Percentiles rank a stretch among this genome's conserved stretches.
phyloP scores from a whole-genome alignment of 768 basidiomycete genomes.

The Pulveroboletus sp. region DNA sequence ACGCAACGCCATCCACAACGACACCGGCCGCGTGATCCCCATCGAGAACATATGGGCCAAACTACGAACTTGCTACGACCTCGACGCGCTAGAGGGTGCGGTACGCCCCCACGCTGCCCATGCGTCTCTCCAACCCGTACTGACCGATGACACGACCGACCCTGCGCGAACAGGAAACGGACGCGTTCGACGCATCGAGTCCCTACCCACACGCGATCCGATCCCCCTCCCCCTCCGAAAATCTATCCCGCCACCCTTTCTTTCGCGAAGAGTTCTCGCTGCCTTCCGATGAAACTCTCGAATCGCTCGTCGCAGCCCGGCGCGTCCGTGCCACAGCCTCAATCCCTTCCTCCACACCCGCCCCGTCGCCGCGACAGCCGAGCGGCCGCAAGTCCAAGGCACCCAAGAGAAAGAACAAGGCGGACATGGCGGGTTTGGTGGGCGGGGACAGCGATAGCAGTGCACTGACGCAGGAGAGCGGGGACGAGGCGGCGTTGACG shows the following conservation, averaged over 20 bases:
- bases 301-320: conserved; percentile 56
- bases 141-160: neutral
- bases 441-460: conserved; percentile 84
- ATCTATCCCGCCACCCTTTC: conserved; percentile 64
- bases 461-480: conserved; percentile 78
- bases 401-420: conserved; percentile 44
- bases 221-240: conserved; percentile 67
- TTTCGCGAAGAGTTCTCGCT: conserved; percentile 67
- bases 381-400: conserved; percentile 40
- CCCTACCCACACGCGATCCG: conserved; percentile 44
- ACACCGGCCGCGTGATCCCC: conserved; percentile 59
- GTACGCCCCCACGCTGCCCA: conserved; percentile 7
- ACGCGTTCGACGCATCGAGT: conserved; percentile 43
- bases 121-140: neutral
- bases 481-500: conserved; percentile 62
- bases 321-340: conserved; percentile 65
- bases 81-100: conserved; percentile 72
- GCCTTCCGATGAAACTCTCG: conserved; percentile 58
- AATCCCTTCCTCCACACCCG: conserved; percentile 47
- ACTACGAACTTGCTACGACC: conserved; percentile 63
- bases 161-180: conserved; percentile 36
- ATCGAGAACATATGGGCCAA: conserved; percentile 74
- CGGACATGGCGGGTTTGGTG: conserved; percentile 68
- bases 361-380: conserved; percentile 47
- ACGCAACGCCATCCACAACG: conserved; percentile 63